Evolutionary conservation across 1,284 basidiomycete species (phyloP).

Genomic region (Ceratobasidium sp.): DNA sequence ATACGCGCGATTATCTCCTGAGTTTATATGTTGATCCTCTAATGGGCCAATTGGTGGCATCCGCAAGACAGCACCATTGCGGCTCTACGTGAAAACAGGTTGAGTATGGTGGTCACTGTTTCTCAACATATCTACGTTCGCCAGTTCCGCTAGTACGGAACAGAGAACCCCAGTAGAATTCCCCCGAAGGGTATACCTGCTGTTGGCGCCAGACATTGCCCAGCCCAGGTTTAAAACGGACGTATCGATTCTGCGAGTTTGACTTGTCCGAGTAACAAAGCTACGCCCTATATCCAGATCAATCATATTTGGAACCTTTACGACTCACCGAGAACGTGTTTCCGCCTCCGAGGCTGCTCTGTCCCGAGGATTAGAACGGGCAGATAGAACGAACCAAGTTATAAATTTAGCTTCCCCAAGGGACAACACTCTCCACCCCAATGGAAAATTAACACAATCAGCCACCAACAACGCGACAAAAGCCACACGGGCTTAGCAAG

Average conservation of each 20-base stretch:
- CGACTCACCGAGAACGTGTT: constrained; percentile 36
- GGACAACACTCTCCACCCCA: constrained; percentile 26
- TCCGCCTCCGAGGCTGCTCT: constrained; percentile 40
- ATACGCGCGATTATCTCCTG: constrained; percentile 26
- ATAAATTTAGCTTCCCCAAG: constrained; percentile 10
- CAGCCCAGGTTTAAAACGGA: constrained; percentile 36
- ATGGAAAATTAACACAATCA: constrained; percentile 4
- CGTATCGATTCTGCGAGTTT: constrained; percentile 36
- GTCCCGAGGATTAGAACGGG: not conserved
- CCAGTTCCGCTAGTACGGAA: constrained; percentile 33
- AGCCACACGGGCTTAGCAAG: too few relatives aligned
- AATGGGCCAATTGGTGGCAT: constrained; percentile 35
- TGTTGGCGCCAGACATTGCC: constrained; percentile 31
- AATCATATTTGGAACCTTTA: not conserved
- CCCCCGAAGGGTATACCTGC: constrained; percentile 32
- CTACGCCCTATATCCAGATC: constrained; percentile 10
- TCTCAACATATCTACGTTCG: not conserved
- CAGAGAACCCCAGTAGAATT: constrained; percentile 32
- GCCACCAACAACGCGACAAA: constrained; percentile 3
- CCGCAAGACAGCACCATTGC: constrained; percentile 29
- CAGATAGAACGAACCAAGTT: not conserved
- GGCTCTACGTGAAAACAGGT: not conserved
- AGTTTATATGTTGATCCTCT: constrained; percentile 18
- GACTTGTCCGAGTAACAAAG: constrained; percentile 31
- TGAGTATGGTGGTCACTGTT: too few relatives aligned